Base-by-base conservation (phyloP, 1,284 basidiomycete species). In the Anthracocystis setariae region DNA sequence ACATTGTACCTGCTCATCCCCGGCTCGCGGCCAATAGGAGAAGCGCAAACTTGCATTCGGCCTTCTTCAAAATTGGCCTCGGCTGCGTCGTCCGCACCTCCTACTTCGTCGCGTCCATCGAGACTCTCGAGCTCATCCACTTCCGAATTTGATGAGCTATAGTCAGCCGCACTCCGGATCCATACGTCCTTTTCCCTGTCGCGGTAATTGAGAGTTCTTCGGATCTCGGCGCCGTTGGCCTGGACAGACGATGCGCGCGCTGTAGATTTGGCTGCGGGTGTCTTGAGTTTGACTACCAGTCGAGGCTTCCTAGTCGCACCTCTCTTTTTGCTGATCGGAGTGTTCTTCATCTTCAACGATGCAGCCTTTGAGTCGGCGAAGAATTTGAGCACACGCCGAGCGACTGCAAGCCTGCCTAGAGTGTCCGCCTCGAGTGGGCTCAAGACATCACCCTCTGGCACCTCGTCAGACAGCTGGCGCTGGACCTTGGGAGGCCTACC, bases 161-260 rank as follows among this genome's bases (percentile, higher is more conserved):
- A 39, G 39, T 68, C 59, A 17, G 63, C 71, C 27, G 54, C 67
- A 27, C 68, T 56, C 46, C 67, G 60, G 8, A 70, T 60, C 66
- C 66, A 69, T 0, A 68, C 65, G 43, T 68, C 46, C 43, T 62
- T 61, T 17, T 62, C 65, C 46, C 24, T 23, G 33, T 68, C 54
- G 32, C 55, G 53, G 21, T 58, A 58, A 29, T 52, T 51, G 18
- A 43, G 24, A 8, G 37, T 39, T 27, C 46, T 58, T 18, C 35
- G 46, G 27, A 49, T 32, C 52, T 46, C 46, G 23, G 17, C 42
- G 15, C 17, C 24, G 18, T 15, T 37, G 33, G 33, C 39, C 9
- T 42, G 10, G 3, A 7, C 24, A 5, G 46, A 29, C n/a, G 60
- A 10, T 23, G 35, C 35, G 5, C 12, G 12, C 5, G 27, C 24